Conservation (phyloP, 176 grass and related monocot species). For the Thalia dealbata region DNA sequence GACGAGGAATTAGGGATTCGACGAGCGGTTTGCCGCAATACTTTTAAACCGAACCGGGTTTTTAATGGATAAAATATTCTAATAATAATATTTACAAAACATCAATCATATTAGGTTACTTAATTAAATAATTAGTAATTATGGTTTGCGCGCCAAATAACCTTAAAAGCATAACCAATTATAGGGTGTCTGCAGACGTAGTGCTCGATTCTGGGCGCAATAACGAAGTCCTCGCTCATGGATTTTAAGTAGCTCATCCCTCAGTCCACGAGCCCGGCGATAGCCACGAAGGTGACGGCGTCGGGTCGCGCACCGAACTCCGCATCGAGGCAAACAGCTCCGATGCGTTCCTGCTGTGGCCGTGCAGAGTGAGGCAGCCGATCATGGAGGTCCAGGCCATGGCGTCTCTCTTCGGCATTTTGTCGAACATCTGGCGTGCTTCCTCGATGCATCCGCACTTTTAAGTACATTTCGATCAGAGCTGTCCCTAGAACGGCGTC, state of each 20-base stretch:
- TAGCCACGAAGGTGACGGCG: conserved; percentile 30
- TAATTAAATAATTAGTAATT: too few relatives aligned
- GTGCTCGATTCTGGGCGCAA: conserved; percentile 32
- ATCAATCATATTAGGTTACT: too few relatives aligned
- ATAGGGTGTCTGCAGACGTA: too few relatives aligned
- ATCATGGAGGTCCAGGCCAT: conserved; percentile 17
- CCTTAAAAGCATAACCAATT: too few relatives aligned
- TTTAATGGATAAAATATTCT: too few relatives aligned
- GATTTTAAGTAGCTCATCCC: conserved; percentile 26
- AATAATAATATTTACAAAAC: too few relatives aligned
- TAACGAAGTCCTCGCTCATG: conserved; percentile 20
- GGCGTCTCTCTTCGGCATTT: conserved; percentile 15
- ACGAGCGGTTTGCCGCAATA: too few relatives aligned
- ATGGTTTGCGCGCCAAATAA: too few relatives aligned
- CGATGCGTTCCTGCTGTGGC: not conserved
- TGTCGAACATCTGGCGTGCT: conserved; percentile 1
- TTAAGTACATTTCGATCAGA: conserved; percentile 17
- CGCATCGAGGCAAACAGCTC: conserved; percentile 4
- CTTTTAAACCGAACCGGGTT: too few relatives aligned
- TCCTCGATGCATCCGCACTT: conserved; percentile 9
- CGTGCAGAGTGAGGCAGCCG: conserved; percentile 5
- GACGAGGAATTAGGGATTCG: not conserved
- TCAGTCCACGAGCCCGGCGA: conserved; percentile 35
- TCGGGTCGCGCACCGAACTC: not conserved
- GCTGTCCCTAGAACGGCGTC: conserved; percentile 3